Evolutionary conservation across 2,329 filamentous ascomycete species (phyloP), one percentile per base, ranked within the genome.

Genomic region (Xylogone sp.): DNA sequence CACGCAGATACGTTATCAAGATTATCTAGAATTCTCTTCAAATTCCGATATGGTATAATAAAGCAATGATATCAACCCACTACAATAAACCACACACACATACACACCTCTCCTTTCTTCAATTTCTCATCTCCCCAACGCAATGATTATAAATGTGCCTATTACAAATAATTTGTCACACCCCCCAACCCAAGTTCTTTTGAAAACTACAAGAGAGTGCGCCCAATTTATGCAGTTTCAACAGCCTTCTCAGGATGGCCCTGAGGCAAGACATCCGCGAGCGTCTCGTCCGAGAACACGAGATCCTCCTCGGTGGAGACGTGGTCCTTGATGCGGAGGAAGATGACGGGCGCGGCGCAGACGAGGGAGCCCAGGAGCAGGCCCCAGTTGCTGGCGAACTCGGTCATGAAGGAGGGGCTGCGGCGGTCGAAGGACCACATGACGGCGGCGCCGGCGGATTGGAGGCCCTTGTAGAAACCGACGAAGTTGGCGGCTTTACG

Each of bases 401-500:
- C 80, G 58, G 77, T 80, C 73, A 87, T 82, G 69, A 81, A 94
- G 0, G 84, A 72, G 27, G 78, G 77, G 24, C 78, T 69, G 19
- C 78, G 51, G 21, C 75, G 77, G 62, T 93, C 88, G 49, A 92
- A 68, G 21, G 82, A 79, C 81, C 81, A 87, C 59, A 80, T 86
- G 62, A 90, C 79, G 53, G 87, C 89, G 2, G 84, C 84, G 60
- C 89, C 90, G 13, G 87, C 88, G n/a, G 88, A 91, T 68, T 95
- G 90, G 58, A 95, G 86, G 45, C 85, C 85, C 75, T 93, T 93
- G 79, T 92, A 93, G 74, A 88, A 90, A 54, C 88, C 91, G 29
- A 89, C 87, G 63, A 92, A 86, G 75, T 96, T 95, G 72, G 91
- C 91, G 29, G 91, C 81, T 70, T 90, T 93, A 68, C 91, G 88